Evolutionary conservation across 306 rosid species (phyloP).

Genomic region (Glycine tomentella): DNA sequence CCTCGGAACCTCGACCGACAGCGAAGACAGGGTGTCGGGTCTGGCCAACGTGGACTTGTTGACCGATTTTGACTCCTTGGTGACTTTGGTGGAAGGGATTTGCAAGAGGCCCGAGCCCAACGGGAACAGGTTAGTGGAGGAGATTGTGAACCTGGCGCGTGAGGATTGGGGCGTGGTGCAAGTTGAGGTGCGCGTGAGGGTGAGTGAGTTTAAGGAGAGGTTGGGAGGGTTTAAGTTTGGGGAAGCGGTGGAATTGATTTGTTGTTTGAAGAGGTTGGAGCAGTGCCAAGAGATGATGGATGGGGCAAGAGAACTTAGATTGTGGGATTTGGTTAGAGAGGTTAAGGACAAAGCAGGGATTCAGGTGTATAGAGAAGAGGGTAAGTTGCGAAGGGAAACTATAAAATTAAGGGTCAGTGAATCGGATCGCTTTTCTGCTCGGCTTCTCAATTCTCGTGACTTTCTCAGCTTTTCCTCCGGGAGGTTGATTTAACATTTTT

Average conservation of each 20-base stretch:
- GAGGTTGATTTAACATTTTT: slow-evolving; percentile 47
- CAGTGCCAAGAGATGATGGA: slow-evolving; percentile 55
- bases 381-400: slow-evolving; percentile 21
- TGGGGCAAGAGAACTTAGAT: background rate
- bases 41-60: slow-evolving; percentile 57
- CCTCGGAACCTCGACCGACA: slow-evolving; percentile 50
- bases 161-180: slow-evolving; percentile 55
- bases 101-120: slow-evolving; percentile 57
- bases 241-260: slow-evolving; percentile 72
- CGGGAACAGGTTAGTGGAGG: slow-evolving; percentile 59
- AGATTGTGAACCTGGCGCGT: slow-evolving; percentile 54
- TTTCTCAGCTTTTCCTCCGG: slow-evolving; percentile 58
- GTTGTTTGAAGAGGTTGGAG: slow-evolving; percentile 68
- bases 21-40: slow-evolving; percentile 58
- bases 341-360: slow-evolving; percentile 50
- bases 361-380: slow-evolving; percentile 43
- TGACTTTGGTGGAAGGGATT: slow-evolving; percentile 55
- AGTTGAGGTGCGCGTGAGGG: slow-evolving; percentile 49
- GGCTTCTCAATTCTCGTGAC: slow-evolving; percentile 44
- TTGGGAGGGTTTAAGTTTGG: slow-evolving; percentile 63
- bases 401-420: slow-evolving; percentile 35
- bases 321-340: slow-evolving; percentile 64
- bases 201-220: slow-evolving; percentile 67
- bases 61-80: slow-evolving; percentile 62
- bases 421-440: slow-evolving; percentile 63